phyloP scores from a whole-genome alignment of 192 early-diverging fungal species.

The Chytriomyces sp. region DNA sequence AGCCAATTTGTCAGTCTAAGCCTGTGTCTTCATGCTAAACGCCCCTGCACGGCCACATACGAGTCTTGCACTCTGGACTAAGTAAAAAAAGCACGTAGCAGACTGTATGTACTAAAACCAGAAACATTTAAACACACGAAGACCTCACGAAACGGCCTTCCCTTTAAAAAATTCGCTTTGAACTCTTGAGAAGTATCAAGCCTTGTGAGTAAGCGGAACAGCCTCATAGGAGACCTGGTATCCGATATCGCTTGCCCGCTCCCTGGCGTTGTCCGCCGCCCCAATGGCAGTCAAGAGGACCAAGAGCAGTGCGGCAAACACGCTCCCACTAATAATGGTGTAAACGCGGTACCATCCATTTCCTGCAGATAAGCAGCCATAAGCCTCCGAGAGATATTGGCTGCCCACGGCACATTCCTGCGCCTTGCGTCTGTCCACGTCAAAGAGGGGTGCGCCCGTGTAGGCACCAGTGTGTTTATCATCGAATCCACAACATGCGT shows the following conservation, averaged over 20 bases:
- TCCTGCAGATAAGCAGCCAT: conserved; percentile 6
- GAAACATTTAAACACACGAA: no score
- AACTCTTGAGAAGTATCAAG: no score
- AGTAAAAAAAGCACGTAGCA: no score
- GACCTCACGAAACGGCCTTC: no score
- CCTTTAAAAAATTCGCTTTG: no score
- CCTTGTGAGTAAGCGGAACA: no score
- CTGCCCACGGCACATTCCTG: not conserved
- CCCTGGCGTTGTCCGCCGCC: conserved; percentile 10
- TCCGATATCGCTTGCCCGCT: conserved; percentile 8
- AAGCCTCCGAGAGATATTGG: not conserved
- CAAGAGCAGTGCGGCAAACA: conserved; percentile 8
- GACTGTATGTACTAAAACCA: no score
- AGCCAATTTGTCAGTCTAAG: no score
- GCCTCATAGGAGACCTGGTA: conserved; percentile 8
- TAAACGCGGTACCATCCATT: conserved; percentile 14
- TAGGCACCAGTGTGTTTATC: not conserved
- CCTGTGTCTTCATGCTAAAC: no score
- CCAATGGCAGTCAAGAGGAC: conserved; percentile 19
- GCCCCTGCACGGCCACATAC: no score
- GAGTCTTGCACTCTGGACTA: no score
- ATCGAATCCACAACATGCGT: conserved; percentile 10
- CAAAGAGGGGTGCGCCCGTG: conserved; percentile 1
- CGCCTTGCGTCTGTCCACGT: not conserved
- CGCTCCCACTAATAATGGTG: not conserved